A percentile compares a stretch with the other conserved stretches of the same genome.
phyloP scores from a whole-genome alignment of 2,329 filamentous ascomycete species.

The Trichoderma gracile region DNA sequence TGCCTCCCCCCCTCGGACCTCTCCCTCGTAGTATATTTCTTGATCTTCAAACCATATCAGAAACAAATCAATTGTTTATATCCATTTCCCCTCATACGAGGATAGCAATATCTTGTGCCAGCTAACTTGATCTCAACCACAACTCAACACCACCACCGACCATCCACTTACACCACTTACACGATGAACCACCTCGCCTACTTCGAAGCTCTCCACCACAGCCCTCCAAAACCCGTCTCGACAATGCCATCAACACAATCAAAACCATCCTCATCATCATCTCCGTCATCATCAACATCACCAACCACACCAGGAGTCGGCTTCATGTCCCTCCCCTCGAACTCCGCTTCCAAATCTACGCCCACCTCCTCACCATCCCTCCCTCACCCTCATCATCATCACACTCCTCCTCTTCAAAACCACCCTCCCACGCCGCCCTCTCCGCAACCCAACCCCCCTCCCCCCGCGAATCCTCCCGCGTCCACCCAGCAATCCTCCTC shows the following conservation, averaged over 20 bases:
- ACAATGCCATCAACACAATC: constrained; percentile 8
- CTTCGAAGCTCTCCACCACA: not conserved
- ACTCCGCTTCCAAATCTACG: constrained; percentile 50
- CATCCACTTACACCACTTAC: constrained; percentile 3
- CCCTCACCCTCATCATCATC: constrained; percentile 35
- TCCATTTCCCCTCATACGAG: not conserved
- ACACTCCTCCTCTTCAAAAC: constrained; percentile 38
- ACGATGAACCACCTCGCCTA: constrained; percentile 5
- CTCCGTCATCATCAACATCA: not conserved
- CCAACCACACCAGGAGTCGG: constrained; percentile 8
- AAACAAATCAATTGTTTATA: not conserved
- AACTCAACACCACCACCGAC: not conserved
- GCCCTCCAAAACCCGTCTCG: not conserved
- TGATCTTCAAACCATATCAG: not conserved
- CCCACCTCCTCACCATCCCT: constrained; percentile 43
- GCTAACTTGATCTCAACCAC: not conserved
- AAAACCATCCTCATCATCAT: not conserved
- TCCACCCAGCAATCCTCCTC: constrained; percentile 45
- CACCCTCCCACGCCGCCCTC: constrained; percentile 32
- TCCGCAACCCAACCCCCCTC: not conserved
- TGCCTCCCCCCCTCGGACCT: not conserved
- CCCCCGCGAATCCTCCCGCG: not conserved
- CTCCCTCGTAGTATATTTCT: not conserved
- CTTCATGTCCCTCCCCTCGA: constrained; percentile 48
- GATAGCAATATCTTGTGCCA: not conserved